A percentile compares a stretch with the other conserved stretches of the same genome.
Conservation (phyloP, 1,139 yeast genomes). For the Sugiyamaella pinicola region DNA sequence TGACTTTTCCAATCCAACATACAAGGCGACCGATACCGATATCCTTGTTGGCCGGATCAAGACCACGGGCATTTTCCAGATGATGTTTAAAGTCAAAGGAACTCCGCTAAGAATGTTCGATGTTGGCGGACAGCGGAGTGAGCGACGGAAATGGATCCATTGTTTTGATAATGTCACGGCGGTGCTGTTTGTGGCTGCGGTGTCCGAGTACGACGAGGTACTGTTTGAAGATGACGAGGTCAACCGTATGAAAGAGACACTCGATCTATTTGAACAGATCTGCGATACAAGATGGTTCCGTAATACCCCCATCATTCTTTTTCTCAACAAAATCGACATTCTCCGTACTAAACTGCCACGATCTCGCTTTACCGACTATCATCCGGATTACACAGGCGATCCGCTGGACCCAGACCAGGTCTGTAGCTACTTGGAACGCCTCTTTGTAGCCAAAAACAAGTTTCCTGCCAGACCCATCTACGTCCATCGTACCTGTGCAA, state of each 20-base stretch:
- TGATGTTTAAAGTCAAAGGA: slow-evolving; percentile 67
- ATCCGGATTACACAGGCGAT: slow-evolving; percentile 35
- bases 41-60: slow-evolving; percentile 88
- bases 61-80: slow-evolving; percentile 94
- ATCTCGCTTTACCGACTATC: slow-evolving; percentile 47
- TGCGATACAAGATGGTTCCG: slow-evolving; percentile 86
- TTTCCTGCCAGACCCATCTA: slow-evolving; percentile 65
- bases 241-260: slow-evolving; percentile 89
- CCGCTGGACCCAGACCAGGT: slow-evolving; percentile 31
- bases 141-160: slow-evolving; percentile 94
- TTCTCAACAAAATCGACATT: slow-evolving; percentile 84
- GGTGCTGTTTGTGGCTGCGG: slow-evolving; percentile 86
- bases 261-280: slow-evolving; percentile 78
- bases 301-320: slow-evolving; percentile 84
- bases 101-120: slow-evolving; percentile 77
- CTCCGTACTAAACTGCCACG: slow-evolving; percentile 67
- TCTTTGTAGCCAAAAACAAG: slow-evolving; percentile 53
- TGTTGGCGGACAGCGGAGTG: slow-evolving; percentile 97
- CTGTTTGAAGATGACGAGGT: slow-evolving; percentile 87
- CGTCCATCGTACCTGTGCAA: slow-evolving; percentile 93
- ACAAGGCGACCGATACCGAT: slow-evolving; percentile 77
- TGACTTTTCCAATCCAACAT: slow-evolving; percentile 63
- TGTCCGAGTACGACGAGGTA: slow-evolving; percentile 90
- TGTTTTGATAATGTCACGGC: slow-evolving; percentile 93
- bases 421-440: slow-evolving; percentile 32